These are phyloP conservation scores for Forsythia suspensa DNA, from an alignment of 257 asterid species.

Conservation along the genomic window DNA sequence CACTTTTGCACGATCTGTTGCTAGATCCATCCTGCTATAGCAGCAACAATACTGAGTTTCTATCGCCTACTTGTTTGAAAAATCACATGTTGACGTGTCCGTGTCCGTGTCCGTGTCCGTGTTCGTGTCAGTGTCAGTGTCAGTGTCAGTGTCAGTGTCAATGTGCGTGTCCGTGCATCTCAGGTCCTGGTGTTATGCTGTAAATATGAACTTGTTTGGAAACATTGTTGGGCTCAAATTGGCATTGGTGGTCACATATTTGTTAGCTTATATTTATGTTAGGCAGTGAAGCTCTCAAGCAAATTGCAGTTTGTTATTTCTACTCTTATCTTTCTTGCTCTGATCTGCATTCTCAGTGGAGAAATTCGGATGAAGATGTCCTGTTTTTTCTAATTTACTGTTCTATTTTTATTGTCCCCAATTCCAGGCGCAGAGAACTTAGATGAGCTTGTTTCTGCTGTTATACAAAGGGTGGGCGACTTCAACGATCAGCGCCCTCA, in stretches of 20 bases:
- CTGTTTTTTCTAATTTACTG: slow-evolving; percentile 9
- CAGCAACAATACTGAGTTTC: neutral
- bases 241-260: neutral
- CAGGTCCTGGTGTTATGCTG: neutral
- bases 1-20: neutral
- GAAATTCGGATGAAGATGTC: slow-evolving; percentile 2
- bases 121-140: neutral
- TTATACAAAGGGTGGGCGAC: slow-evolving; percentile 66
- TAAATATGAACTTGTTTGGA: neutral
- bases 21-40: neutral
- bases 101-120: too few species aligned
- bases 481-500: slow-evolving; percentile 56
- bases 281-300: neutral
- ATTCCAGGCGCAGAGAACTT: slow-evolving; percentile 70
- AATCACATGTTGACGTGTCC: neutral
- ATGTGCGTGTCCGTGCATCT: neutral
- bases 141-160: neutral
- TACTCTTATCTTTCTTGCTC: neutral
- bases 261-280: neutral
- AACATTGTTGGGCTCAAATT: neutral
- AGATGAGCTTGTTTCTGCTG: slow-evolving; percentile 76
- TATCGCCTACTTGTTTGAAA: neutral
- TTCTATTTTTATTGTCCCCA: slow-evolving; percentile 11
- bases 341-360: neutral
- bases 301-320: neutral